Base-by-base conservation (phyloP, 768 basidiomycete genomes). In the Suillus decipiens region DNA sequence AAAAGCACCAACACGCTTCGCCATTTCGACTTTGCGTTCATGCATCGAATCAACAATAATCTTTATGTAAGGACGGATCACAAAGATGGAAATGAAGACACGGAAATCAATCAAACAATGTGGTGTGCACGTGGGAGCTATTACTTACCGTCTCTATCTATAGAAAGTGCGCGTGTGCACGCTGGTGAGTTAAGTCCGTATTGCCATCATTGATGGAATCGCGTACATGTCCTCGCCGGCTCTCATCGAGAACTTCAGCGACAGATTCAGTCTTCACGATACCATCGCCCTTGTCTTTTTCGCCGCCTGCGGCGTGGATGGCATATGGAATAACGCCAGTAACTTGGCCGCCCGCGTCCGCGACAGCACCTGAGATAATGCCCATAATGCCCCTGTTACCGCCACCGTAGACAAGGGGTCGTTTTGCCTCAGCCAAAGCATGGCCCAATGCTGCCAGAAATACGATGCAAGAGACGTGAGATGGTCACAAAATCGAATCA, bases 1-100 rank as follows among this genome's bases (percentile, higher is more conserved):
- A 69, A 99, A 99, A 0, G 88, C 95, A 19, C 84, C 82, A 0
- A 85, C 86, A 10, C 90, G 80, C 66, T 84, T 84, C 0, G 96
- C 95, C 95, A 99, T 97, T 72, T 91, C 87, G 10, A 90, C 81
- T 71, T 98, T 98, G 15, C 96, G 87, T 69, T 95, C 88, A 66
- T 93, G 92, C 91, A 94, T 95, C 0, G 89, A 89, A 63, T 85
- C 78, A 2, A 93, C 92, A 8, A 94, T 73, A 60, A 93, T 79
- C 86, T 57, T 90, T 57, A 59, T 64, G 64, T n/a, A 51, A 47
- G 42, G 57, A 42, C 6, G 31, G 36, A 33, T 33, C 17, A 53
- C 51, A 53, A 17, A 31, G 10, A 53, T 31, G 17, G 36, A 37
- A 37, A 37, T 39, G 36, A 56, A 37, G 9, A 15, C 14, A 56